A percentile compares a stretch with the other conserved stretches of the same genome.
These are phyloP conservation scores for Ramaria rubella DNA, from an alignment of 768 basidiomycete species.

Conservation along the genomic window DNA sequence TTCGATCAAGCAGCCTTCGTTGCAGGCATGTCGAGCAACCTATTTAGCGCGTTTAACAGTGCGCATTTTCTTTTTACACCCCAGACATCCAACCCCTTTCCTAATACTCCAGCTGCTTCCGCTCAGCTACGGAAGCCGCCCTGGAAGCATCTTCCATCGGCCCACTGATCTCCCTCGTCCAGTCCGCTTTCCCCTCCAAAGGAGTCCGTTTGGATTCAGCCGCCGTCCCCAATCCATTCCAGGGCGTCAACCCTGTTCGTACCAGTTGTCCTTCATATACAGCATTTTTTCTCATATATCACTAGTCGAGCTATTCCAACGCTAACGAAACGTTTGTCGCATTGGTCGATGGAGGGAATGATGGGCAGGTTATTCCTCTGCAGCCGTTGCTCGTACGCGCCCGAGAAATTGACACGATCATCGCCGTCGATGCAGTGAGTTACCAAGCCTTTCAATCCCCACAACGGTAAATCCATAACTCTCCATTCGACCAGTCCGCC, in stretches of 20 bases:
- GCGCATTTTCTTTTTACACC: not conserved
- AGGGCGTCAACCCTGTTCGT: slow-evolving; percentile 25
- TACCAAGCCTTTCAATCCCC: not conserved
- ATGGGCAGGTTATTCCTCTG: slow-evolving; percentile 40
- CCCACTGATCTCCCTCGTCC: slow-evolving; percentile 22
- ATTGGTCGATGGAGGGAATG: slow-evolving; percentile 37
- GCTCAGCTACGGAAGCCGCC: not conserved
- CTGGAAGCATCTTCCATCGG: slow-evolving; percentile 17
- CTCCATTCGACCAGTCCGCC: no score
- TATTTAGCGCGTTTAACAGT: slow-evolving; percentile 26
- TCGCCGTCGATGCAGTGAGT: slow-evolving; percentile 37
- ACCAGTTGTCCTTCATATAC: no score
- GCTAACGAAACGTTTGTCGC: slow-evolving; percentile 26
- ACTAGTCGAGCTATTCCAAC: slow-evolving; percentile 24
- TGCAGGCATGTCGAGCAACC: slow-evolving; percentile 34
- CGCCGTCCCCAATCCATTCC: slow-evolving; percentile 34
- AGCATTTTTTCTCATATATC: not conserved
- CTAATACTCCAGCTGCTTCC: not conserved
- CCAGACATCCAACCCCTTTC: no score
- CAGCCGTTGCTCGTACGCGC: slow-evolving; percentile 44
- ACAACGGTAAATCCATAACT: no score
- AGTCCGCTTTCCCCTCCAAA: slow-evolving; percentile 6
- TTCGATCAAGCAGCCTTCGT: slow-evolving; percentile 32
- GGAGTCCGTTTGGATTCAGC: slow-evolving; percentile 22
- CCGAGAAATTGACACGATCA: slow-evolving; percentile 41